These are phyloP conservation scores for Kodamaea sp. DNA, from an alignment of 1,139 yeast species.

Conservation along the genomic window DNA sequence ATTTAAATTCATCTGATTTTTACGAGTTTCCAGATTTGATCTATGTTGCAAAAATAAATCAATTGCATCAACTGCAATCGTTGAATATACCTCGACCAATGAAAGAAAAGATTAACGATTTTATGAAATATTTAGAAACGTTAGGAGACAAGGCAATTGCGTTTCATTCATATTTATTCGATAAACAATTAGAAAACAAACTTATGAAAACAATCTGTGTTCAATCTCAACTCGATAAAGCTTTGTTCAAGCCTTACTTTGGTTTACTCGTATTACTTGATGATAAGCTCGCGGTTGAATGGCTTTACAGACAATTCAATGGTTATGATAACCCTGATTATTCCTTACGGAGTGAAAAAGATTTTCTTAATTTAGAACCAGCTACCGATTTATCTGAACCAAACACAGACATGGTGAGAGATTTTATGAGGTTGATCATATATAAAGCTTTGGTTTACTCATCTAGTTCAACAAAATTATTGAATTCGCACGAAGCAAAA, in stretches of 20 bases:
- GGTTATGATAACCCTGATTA: too few relatives aligned
- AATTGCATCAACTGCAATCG: slow-evolving; percentile 1
- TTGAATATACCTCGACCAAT: slow-evolving; percentile 1
- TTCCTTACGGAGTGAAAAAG: too few relatives aligned
- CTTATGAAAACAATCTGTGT: background rate
- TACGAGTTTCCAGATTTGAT: slow-evolving; percentile 1
- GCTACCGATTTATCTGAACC: too few relatives aligned
- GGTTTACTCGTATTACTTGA: slow-evolving; percentile 9
- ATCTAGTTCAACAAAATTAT: too few relatives aligned
- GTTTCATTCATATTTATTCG: slow-evolving; percentile 1
- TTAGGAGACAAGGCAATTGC: slow-evolving; percentile 2
- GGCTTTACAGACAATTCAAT: slow-evolving; percentile 6
- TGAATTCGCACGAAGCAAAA: too few relatives aligned
- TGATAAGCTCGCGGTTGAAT: slow-evolving; percentile 7
- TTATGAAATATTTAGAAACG: slow-evolving; percentile 1
- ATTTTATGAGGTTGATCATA: too few relatives aligned
- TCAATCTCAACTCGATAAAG: slow-evolving; percentile 3
- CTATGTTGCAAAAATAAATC: slow-evolving; percentile 1
- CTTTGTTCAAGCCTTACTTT: slow-evolving; percentile 10
- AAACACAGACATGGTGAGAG: too few relatives aligned
- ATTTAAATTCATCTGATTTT: slow-evolving; percentile 2
- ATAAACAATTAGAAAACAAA: background rate
- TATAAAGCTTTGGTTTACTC: too few relatives aligned
- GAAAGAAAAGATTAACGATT: background rate
- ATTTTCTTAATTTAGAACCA: too few relatives aligned